Conservation (phyloP, 2,329 filamentous ascomycete genomes). For the Fusarium domesticum region DNA sequence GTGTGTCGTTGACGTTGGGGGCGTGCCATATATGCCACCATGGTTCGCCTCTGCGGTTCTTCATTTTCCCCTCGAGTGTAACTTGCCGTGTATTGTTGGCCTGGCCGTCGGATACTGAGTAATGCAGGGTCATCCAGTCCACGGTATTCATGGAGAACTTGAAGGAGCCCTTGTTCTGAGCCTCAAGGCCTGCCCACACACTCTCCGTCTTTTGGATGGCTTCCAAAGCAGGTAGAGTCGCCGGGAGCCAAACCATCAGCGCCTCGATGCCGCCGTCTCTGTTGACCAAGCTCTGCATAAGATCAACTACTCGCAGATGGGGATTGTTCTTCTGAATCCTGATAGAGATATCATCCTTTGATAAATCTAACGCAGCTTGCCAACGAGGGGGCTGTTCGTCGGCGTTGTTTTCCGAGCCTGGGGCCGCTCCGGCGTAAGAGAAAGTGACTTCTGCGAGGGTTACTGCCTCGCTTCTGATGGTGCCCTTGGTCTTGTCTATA, state of each 20-base stretch:
- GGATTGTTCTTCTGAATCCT: slow-evolving; percentile 62
- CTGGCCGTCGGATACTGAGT: slow-evolving; percentile 41
- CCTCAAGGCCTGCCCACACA: slow-evolving; percentile 44
- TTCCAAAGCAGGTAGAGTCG: slow-evolving; percentile 63
- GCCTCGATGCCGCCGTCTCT: slow-evolving; percentile 49
- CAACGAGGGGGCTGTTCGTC: slow-evolving; percentile 34
- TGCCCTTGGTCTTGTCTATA: slow-evolving; percentile 54
- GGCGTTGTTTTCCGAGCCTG: slow-evolving; percentile 2
- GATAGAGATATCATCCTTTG: slow-evolving; percentile 53
- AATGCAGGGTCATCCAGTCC: slow-evolving; percentile 58
- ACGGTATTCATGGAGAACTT: slow-evolving; percentile 52
- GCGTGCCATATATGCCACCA: slow-evolving; percentile 51
- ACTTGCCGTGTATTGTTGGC: slow-evolving; percentile 35
- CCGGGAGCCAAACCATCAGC: slow-evolving; percentile 53
- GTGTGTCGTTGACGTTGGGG: slow-evolving; percentile 16
- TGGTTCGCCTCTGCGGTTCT: slow-evolving; percentile 44
- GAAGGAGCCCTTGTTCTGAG: slow-evolving; percentile 45
- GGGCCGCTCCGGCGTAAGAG: slow-evolving; percentile 52
- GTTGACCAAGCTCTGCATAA: slow-evolving; percentile 58
- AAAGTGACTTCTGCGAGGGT: slow-evolving; percentile 64
- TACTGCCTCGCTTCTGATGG: slow-evolving; percentile 56
- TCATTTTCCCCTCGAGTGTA: slow-evolving; percentile 52
- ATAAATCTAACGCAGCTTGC: slow-evolving; percentile 58
- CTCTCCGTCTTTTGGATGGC: slow-evolving; percentile 60
- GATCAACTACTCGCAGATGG: slow-evolving; percentile 60